Percentiles rank a stretch among this genome's conserved stretches.
Evolutionary conservation across 352 stramenopile genomes (phyloP).

Genomic region (Phytophthora pluvialis): DNA sequence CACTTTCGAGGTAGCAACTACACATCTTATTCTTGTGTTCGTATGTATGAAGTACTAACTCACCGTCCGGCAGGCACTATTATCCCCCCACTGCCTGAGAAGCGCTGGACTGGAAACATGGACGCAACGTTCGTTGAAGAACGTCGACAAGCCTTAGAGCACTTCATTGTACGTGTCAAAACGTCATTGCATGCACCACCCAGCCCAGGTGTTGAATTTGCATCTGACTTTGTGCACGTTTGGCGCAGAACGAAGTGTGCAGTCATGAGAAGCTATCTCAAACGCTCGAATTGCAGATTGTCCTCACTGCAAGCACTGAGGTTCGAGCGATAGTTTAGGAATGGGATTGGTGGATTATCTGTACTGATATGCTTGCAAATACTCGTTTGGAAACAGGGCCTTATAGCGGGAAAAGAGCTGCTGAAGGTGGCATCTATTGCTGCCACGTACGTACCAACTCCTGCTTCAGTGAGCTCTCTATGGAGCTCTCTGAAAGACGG

Average conservation of each 20-base stretch:
- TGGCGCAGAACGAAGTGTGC: slow-evolving; percentile 83
- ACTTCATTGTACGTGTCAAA: slow-evolving; percentile 76
- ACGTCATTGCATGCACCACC: too few relatives aligned
- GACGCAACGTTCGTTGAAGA: slow-evolving; percentile 91
- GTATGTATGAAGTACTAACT: background rate
- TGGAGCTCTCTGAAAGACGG: slow-evolving; percentile 88
- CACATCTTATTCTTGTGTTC: background rate
- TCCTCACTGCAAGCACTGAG: slow-evolving; percentile 83
- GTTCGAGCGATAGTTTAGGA: slow-evolving; percentile 34
- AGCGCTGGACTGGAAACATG: slow-evolving; percentile 90
- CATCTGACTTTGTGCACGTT: background rate
- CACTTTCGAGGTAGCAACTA: slow-evolving; percentile 68
- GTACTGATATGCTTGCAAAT: background rate
- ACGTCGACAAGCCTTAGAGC: slow-evolving; percentile 82
- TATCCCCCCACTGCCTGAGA: slow-evolving; percentile 89
- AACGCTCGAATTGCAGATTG: slow-evolving; percentile 84
- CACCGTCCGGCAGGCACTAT: slow-evolving; percentile 65
- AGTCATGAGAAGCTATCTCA: slow-evolving; percentile 84
- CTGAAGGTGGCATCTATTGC: slow-evolving; percentile 79
- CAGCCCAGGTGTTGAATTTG: slow-evolving; percentile 1
- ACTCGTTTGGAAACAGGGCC: slow-evolving; percentile 43
- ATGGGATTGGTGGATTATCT: background rate
- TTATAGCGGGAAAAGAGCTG: slow-evolving; percentile 85
- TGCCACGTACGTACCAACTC: slow-evolving; percentile 78
- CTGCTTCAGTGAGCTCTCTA: slow-evolving; percentile 74